A percentile compares a stretch with the other conserved stretches of the same genome.
These are phyloP conservation scores for Eimeria tenella DNA, from an alignment of 169 alveolate genomes.

Conservation along the genomic window DNA sequence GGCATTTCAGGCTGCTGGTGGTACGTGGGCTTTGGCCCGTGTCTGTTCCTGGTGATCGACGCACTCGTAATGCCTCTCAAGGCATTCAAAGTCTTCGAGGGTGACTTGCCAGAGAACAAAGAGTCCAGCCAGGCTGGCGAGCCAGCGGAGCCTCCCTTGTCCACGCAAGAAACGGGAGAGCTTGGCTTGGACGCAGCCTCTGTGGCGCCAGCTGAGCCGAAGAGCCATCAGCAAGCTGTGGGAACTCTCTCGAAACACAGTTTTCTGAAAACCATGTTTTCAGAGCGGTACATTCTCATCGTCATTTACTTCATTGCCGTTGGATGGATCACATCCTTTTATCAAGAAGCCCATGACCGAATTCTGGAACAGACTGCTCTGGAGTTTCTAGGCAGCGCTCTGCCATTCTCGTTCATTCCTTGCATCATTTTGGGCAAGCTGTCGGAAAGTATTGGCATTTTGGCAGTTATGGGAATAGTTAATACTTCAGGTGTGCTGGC, in stretches of 20 bases:
- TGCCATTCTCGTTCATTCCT: conserved; percentile 77
- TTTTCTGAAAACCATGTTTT: conserved; percentile 22
- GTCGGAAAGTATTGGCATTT: conserved; percentile 70
- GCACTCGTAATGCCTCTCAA: conserved; percentile 46
- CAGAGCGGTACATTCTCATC: conserved; percentile 57
- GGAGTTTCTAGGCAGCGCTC: conserved; percentile 32
- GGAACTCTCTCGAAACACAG: neutral
- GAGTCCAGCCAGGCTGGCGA: neutral
- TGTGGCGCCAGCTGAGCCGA: neutral
- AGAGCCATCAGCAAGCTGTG: neutral
- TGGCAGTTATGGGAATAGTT: conserved; percentile 77
- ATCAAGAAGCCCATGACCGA: conserved; percentile 75
- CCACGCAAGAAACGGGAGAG: conserved; percentile 31
- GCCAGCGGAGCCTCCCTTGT: neutral
- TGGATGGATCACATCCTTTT: conserved; percentile 60
- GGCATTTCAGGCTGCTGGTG: conserved; percentile 64
- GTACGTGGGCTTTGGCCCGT: conserved; percentile 70
- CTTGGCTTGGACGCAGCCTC: neutral
- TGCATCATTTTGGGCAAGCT: conserved; percentile 78
- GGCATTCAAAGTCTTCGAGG: conserved; percentile 64
- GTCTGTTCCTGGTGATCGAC: conserved; percentile 37
- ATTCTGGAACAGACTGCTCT: conserved; percentile 31
- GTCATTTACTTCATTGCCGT: conserved; percentile 69
- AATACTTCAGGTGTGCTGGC: conserved; percentile 81
- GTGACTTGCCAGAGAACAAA: neutral